Evolutionary conservation across 306 rosid genomes (phyloP).

Genomic region (Hippophae tibetana): DNA sequence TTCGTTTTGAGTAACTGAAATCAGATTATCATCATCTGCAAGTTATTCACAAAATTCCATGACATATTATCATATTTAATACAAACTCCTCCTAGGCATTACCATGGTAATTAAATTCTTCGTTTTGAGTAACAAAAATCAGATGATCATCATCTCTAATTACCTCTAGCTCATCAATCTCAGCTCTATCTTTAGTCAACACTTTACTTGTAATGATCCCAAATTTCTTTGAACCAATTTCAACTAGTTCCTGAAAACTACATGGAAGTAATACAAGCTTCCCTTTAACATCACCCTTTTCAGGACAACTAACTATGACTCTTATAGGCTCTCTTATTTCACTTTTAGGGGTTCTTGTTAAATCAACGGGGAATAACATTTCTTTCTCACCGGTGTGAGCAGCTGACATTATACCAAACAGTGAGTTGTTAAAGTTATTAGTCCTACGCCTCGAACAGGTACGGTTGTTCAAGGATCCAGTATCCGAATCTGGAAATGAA

Average conservation of each 20-base stretch:
- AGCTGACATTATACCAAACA: constrained; percentile 74
- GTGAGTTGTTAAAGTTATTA: constrained; percentile 58
- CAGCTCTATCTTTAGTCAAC: constrained; percentile 55
- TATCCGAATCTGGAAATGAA: constrained; percentile 23
- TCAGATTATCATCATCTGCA: too few species aligned
- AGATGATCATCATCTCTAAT: constrained; percentile 88
- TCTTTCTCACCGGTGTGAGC: constrained; percentile 46
- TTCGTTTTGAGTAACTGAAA: too few species aligned
- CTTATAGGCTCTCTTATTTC: constrained; percentile 24
- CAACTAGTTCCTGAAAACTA: constrained; percentile 52
- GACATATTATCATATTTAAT: neutral
- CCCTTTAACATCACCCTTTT: constrained; percentile 44
- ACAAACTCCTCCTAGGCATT: constrained; percentile 1
- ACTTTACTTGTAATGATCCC: constrained; percentile 35
- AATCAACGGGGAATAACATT: constrained; percentile 13
- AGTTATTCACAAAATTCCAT: neutral
- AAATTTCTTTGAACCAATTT: constrained; percentile 61
- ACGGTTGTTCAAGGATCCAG: constrained; percentile 29
- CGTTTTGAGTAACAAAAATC: constrained; percentile 30
- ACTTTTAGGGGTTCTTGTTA: constrained; percentile 19
- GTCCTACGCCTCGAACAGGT: constrained; percentile 55
- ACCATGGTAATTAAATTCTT: constrained; percentile 4
- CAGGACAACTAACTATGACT: constrained; percentile 64
- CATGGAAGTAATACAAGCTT: constrained; percentile 68
- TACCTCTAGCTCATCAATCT: constrained; percentile 63